phyloP scores from a whole-genome alignment of 2,329 filamentous ascomycete species.

The Microdochium paspali region DNA sequence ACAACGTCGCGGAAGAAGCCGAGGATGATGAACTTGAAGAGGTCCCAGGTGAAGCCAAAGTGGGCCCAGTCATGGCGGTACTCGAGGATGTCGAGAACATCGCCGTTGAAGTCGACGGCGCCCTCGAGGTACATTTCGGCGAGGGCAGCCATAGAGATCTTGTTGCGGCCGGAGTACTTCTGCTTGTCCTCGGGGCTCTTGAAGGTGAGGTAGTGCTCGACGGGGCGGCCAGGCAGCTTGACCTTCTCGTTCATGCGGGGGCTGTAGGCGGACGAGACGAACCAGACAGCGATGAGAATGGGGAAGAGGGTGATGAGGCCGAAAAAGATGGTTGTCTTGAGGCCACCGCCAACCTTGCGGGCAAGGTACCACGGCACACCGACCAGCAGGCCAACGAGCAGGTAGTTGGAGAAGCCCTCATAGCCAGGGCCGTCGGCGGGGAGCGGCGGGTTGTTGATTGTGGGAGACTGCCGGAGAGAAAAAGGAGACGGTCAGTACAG shows the following conservation, averaged over 20 bases:
- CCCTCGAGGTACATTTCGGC: conserved; percentile 97
- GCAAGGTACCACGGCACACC: conserved; percentile 71
- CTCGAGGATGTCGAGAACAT: conserved; percentile 80
- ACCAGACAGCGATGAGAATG: conserved; percentile 76
- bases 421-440: conserved; percentile 79
- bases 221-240: conserved; percentile 71
- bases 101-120: conserved; percentile 91
- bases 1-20: conserved; percentile 85
- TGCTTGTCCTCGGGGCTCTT: conserved; percentile 50
- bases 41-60: conserved; percentile 78
- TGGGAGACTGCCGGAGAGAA: conserved; percentile 51
- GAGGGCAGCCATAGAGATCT: conserved; percentile 88
- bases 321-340: conserved; percentile 84
- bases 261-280: conserved; percentile 66
- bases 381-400: conserved; percentile 62
- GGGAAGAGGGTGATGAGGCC: conserved; percentile 69
- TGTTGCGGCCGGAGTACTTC: conserved; percentile 69
- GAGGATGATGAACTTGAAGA: conserved; percentile 83
- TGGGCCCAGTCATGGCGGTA: conserved; percentile 96
- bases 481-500: neutral
- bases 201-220: conserved; percentile 87
- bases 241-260: conserved; percentile 92
- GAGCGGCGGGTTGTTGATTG: conserved; percentile 90
- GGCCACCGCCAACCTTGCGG: conserved; percentile 74
- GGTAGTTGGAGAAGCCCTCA: conserved; percentile 78